Percentiles rank a stretch among this genome's conserved stretches.
Conservation (phyloP, 768 basidiomycete genomes). For the Lentinula raphanica region DNA sequence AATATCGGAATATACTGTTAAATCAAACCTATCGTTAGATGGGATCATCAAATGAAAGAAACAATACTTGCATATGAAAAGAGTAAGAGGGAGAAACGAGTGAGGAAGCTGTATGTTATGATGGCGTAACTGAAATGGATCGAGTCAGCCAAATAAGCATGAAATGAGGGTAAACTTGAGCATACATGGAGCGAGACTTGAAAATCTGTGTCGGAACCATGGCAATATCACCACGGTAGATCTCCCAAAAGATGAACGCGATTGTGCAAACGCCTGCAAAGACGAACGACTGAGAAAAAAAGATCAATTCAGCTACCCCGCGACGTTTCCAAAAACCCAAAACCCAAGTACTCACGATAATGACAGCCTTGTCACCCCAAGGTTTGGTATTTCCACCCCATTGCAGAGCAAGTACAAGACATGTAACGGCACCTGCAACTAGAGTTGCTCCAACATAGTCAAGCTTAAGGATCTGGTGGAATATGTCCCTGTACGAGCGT, state of each 20-base stretch:
- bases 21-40: not conserved
- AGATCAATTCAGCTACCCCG: not conserved
- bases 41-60: not conserved
- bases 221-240: constrained; percentile 8
- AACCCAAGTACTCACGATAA: constrained; percentile 12
- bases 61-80: constrained; percentile 7
- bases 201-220: constrained; percentile 15
- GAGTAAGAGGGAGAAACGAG: constrained; percentile 9
- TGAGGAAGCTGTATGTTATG: constrained; percentile 6
- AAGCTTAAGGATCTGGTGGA: constrained; percentile 14
- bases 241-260: constrained; percentile 12
- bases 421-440: constrained; percentile 28
- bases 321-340: not conserved
- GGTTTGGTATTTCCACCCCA: constrained; percentile 41
- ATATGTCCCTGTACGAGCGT: constrained; percentile 7
- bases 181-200: constrained; percentile 3
- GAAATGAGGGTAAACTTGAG: not conserved
- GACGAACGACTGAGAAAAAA: constrained; percentile 6
- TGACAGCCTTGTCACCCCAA: constrained; percentile 25
- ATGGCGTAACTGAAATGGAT: constrained; percentile 3
- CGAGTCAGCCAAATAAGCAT: not conserved
- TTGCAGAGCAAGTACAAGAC: constrained; percentile 35
- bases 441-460: constrained; percentile 35
- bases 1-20: constrained; percentile 14
- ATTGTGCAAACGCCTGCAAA: constrained; percentile 7